These are phyloP conservation scores for Venturia aucupariae DNA, from an alignment of 2,329 filamentous ascomycete species.

Conservation along the genomic window DNA sequence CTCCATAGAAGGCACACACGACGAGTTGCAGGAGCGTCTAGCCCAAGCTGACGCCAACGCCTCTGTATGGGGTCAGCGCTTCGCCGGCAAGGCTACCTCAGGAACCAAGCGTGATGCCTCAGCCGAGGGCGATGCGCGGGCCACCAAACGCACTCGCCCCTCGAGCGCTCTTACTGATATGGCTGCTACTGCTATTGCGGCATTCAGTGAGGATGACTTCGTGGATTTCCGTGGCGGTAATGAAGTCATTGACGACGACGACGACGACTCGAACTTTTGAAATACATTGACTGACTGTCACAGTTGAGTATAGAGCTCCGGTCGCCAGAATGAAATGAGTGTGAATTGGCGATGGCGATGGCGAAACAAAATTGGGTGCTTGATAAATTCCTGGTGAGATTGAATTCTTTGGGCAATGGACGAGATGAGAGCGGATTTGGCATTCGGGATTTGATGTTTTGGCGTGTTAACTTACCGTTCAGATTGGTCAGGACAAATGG, in stretches of 20 bases:
- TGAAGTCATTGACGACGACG: background rate
- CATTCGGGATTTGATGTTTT: background rate
- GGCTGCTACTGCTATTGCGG: background rate
- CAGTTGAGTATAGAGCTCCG: background rate
- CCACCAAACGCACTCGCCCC: background rate
- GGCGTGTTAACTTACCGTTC: background rate
- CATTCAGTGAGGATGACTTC: background rate
- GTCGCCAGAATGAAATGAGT: background rate
- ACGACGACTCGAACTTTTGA: background rate
- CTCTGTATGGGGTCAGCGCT: constrained; percentile 5
- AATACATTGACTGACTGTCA: background rate
- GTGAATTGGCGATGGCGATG: background rate
- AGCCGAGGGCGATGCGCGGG: background rate
- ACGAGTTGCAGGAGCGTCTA: background rate
- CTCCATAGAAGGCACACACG: background rate
- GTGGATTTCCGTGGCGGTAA: constrained; percentile 1
- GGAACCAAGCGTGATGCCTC: background rate
- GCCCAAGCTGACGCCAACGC: background rate
- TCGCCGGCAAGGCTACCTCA: background rate
- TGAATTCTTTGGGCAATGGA: background rate
- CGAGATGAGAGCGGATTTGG: background rate
- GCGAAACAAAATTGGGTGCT: background rate
- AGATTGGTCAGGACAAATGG: background rate
- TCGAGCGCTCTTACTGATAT: background rate
- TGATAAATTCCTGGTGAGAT: background rate